Base-by-base conservation (phyloP, 164 flowering plant species). In the Stephania cephalantha region DNA sequence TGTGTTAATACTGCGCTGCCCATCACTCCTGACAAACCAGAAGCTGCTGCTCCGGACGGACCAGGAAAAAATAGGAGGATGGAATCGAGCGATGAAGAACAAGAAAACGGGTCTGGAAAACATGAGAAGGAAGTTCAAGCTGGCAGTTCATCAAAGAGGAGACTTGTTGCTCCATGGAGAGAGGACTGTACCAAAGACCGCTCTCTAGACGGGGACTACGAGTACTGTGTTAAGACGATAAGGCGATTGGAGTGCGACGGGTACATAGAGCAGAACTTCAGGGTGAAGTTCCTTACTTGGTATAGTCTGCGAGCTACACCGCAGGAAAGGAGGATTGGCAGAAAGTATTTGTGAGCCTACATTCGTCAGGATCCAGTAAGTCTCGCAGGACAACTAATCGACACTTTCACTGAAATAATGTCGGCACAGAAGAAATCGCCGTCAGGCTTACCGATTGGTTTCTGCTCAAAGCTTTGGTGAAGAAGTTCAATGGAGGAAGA, bases 241-340 rank as follows among this genome's bases (percentile, higher is more conserved):
- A 82, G 97, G 81, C 78, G 87, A 85, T 73, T 96, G 77, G 99
- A 96, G 66, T 90, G 94, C 55, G 88, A 92, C 30, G 98, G 99
- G 10, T 90, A 91, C 50, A 79, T 96, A 0, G 93, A 87, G 75
- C 87, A 83, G 79, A 83, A 82, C 77, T 96, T 96, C 75, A 80
- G 99, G 77, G 90, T 85, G 83, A 94, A 92, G 74, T 94, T 96
- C 75, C 80, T 96, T 70, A 91, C 99, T 9, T 96, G 99, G 99
- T 94, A 89, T 82, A 91, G 97, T 82, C 80, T 96, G 77, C 82
- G 88, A 74, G 97, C 98, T 18, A 91, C 89, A 4, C 80, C 84
- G 0, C 88, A 89, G 71, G 97, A 96, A 79, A 81, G 86, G 29
- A 86, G 86, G 77, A 81, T 96, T 30, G 97, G 94, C n/a, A n/a